These are phyloP conservation scores for Ophiocordyceps australis DNA, from an alignment of 2,329 filamentous ascomycete species.

Conservation along the genomic window DNA sequence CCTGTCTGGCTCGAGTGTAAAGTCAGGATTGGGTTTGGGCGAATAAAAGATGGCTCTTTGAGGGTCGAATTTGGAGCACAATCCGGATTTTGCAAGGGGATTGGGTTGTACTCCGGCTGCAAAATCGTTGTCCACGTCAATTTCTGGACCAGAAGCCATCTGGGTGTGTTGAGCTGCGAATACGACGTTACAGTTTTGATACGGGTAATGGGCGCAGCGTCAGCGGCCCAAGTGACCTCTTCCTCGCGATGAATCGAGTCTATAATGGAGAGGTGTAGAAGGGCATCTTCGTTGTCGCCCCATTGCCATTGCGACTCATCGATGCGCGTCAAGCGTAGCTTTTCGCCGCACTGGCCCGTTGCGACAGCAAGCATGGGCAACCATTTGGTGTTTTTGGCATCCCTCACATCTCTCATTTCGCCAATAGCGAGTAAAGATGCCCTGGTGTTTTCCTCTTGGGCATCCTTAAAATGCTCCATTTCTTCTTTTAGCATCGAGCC, in stretches of 20 bases:
- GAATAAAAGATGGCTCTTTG: slow-evolving; percentile 25
- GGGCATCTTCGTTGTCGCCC: slow-evolving; percentile 22
- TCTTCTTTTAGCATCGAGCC: slow-evolving; percentile 17
- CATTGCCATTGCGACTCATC: slow-evolving; percentile 35
- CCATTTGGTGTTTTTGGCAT: slow-evolving; percentile 7
- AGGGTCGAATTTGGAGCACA: slow-evolving; percentile 3
- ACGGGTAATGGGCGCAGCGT: slow-evolving; percentile 27
- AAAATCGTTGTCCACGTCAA: slow-evolving; percentile 30
- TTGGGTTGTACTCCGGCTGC: slow-evolving; percentile 27
- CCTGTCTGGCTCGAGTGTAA: slow-evolving; percentile 34
- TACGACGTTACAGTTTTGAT: slow-evolving; percentile 27
- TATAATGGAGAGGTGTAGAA: slow-evolving; percentile 26
- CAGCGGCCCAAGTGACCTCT: slow-evolving; percentile 33
- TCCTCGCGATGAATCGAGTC: slow-evolving; percentile 23
- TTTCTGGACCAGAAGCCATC: slow-evolving; percentile 37
- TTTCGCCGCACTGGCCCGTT: slow-evolving; percentile 37
- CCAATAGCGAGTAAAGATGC: slow-evolving; percentile 33
- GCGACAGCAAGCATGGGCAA: slow-evolving; percentile 25
- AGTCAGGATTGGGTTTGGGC: slow-evolving; percentile 32
- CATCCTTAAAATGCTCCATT: slow-evolving; percentile 10
- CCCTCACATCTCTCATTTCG: slow-evolving; percentile 25
- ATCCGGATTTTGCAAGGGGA: slow-evolving; percentile 14
- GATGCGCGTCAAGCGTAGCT: slow-evolving; percentile 35
- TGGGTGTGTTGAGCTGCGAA: slow-evolving; percentile 16
- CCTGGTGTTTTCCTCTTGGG: slow-evolving; percentile 7